Evolutionary conservation across 164 flowering plant species (phyloP), one percentile per base, ranked within the genome.

Genomic region (Annona cherimola): DNA sequence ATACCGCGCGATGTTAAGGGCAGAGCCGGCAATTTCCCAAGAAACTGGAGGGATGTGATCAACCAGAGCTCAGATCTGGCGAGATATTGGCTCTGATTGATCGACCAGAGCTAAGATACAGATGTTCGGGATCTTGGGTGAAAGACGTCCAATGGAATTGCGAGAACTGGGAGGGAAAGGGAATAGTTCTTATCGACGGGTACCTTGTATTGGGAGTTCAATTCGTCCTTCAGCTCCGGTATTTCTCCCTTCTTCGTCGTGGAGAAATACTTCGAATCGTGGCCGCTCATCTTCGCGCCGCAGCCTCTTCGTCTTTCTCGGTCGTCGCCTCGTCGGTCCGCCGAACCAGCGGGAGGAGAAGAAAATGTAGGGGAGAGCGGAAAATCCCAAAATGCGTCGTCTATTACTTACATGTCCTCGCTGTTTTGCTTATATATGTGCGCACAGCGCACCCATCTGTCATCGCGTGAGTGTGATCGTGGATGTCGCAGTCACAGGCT

Each of bases 131-230:
- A 50, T 50, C 57, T 50, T 11, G 57, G 57, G 14, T 9, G 14
- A 9, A 16, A 11, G 11, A 50, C 57, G 57, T 50, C 57, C 57
- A 2, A 5, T 11, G 9, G 57, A 50, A 16, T 11, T 9, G 57
- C 9, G 57, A 50, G 14, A 2, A 50, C 14, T 8, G 57, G 57
- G 57, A 50, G 57, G 12, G 7, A 12, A 46, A 12, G 55, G 55
- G 12, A 46, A 6, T 46, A 46, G 1, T 12, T 42, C 16, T 66
- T 8, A 39, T 40, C 12, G n/a, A 40, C 19, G 5, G 72, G 43
- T 44, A 90, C 99, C 97, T 96, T 93, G 86, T 93, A 96, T 84
- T 93, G 99, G 42, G 98, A 96, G 88, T 96, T 96, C 85, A 96
- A 97, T 82, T 93, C 98, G 61, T 96, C 98, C 80, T 96, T 93